A percentile compares a stretch with the other conserved stretches of the same genome.
phyloP scores from a whole-genome alignment of 257 asterid genomes.

The Linderniella brevidens region DNA sequence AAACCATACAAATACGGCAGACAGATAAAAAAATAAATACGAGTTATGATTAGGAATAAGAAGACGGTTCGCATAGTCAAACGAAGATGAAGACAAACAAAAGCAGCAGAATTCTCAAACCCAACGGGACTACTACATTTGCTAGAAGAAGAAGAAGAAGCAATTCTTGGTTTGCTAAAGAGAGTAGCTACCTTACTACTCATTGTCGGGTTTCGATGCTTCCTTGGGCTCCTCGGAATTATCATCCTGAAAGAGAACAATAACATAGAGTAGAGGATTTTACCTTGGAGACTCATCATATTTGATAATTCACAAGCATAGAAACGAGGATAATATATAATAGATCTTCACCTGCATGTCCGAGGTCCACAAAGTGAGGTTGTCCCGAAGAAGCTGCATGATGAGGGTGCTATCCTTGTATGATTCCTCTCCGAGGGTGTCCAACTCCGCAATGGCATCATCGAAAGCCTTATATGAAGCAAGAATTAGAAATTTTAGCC shows the following conservation, averaged over 20 bases:
- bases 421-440: slow-evolving; percentile 46
- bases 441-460: slow-evolving; percentile 45
- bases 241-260: slow-evolving; percentile 45
- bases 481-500: neutral
- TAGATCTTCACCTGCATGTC: slow-evolving; percentile 29
- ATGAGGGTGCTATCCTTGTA: slow-evolving; percentile 49
- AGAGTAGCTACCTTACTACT: slow-evolving; percentile 36
- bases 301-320: no score
- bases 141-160: no score
- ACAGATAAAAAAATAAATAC: no score
- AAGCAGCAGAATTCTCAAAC: no score
- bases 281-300: no score
- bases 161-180: no score
- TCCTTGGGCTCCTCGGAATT: slow-evolving; percentile 69
- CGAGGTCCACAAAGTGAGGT: slow-evolving; percentile 45
- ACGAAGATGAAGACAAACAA: no score
- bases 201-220: slow-evolving; percentile 69
- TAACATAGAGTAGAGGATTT: neutral
- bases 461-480: slow-evolving; percentile 26
- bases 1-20: no score
- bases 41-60: no score
- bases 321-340: no score
- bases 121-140: no score
- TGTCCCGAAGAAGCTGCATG: slow-evolving; percentile 54
- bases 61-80: no score